Percentiles rank a stretch among this genome's conserved stretches.
phyloP scores from a whole-genome alignment of 768 basidiomycete species.

The Russula lepida region DNA sequence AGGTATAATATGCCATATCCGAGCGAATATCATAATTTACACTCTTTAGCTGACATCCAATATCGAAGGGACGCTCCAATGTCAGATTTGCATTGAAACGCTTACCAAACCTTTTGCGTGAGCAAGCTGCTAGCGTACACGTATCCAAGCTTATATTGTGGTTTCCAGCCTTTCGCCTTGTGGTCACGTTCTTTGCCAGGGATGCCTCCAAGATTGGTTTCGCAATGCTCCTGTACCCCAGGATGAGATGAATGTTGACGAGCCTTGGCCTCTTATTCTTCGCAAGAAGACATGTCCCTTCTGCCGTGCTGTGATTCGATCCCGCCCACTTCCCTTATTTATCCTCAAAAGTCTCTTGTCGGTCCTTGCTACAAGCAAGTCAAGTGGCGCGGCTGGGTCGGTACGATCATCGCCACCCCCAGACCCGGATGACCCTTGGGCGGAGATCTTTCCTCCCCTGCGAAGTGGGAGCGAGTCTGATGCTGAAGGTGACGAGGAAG shows the following conservation, averaged over 20 bases:
- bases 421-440: constrained; percentile 55
- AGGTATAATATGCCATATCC: constrained; percentile 33
- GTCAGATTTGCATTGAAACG: constrained; percentile 73
- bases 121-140: constrained; percentile 24
- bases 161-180: constrained; percentile 56
- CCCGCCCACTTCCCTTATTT: constrained; percentile 61
- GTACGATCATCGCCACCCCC: constrained; percentile 28
- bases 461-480: constrained; percentile 25
- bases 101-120: constrained; percentile 59
- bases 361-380: constrained; percentile 40
- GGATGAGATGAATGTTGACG: constrained; percentile 38
- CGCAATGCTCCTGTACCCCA: constrained; percentile 49
- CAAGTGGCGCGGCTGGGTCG: constrained; percentile 19
- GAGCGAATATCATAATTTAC: neutral
- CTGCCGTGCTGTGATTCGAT: constrained; percentile 49
- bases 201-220: constrained; percentile 74
- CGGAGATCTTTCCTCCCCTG: constrained; percentile 50
- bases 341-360: constrained; percentile 52
- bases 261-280: constrained; percentile 40
- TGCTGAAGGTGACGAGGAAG: constrained; percentile 28
- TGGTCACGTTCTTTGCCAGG: constrained; percentile 68
- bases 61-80: constrained; percentile 54
- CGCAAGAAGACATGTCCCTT: constrained; percentile 67
- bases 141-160: constrained; percentile 10
- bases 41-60: constrained; percentile 39